Percentiles rank a stretch among this genome's conserved stretches.
Conservation (phyloP, 345 rosid species). For the Trapa bicornis region DNA sequence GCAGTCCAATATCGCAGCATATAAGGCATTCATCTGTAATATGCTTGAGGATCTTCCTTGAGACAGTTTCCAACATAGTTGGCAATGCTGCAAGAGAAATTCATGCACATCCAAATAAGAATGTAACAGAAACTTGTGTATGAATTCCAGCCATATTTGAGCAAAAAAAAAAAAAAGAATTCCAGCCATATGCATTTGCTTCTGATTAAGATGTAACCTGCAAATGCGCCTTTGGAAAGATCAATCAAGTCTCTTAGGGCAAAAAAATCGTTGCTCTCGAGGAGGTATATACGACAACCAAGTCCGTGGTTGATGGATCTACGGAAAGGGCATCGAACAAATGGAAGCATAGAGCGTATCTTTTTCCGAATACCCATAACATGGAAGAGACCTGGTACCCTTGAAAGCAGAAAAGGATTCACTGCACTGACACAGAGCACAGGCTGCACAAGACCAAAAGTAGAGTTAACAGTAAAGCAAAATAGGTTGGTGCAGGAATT, state of each 20-base stretch:
- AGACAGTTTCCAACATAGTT: conserved; percentile 63
- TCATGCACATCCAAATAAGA: not conserved
- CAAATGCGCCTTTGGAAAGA: conserved; percentile 95
- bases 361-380: conserved; percentile 56
- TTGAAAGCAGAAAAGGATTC: conserved; percentile 77
- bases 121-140: not conserved
- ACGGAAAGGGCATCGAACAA: conserved; percentile 80
- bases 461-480: not conserved
- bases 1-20: conserved; percentile 89
- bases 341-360: conserved; percentile 72
- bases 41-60: conserved; percentile 72
- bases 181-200: not conserved
- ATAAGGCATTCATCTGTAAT: conserved; percentile 74
- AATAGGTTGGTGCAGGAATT: not conserved
- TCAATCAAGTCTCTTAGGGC: conserved; percentile 82
- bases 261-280: conserved; percentile 86
- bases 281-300: conserved; percentile 81
- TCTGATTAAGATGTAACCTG: conserved; percentile 29
- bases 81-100: conserved; percentile 49
- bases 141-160: not conserved
- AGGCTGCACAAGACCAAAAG: conserved; percentile 43
- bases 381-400: conserved; percentile 81
- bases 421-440: conserved; percentile 96
- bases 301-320: conserved; percentile 69
- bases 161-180: not conserved